Evolutionary conservation across 2,329 filamentous ascomycete species (phyloP), one percentile per base, ranked within the genome.

Genomic region (Nemania bipapillata): DNA sequence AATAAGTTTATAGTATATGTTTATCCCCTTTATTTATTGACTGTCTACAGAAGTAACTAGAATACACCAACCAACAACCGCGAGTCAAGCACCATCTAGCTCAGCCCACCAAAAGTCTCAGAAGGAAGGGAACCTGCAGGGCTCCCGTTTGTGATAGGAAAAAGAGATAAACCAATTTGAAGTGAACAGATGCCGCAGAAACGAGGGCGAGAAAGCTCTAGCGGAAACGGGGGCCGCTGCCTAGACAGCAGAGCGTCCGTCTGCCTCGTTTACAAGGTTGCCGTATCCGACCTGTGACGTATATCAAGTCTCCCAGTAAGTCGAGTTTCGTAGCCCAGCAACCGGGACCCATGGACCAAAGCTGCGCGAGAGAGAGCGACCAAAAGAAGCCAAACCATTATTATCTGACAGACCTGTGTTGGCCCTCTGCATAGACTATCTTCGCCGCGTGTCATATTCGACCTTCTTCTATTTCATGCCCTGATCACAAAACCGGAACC

Each of bases 111-210:
- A 17, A 52, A 40, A 26, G 52, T 57, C 52, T 57, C 20, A 12
- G 42, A 47, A 20, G n/a, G 24, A 28, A 57, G 56, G 61, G 52
- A 56, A 55, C n/a, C 17, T 61, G 62, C 66, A 68, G 52, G n/a
- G 17, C 53, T 35, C 32, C 32, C 32, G 56, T 66, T 53, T 63
- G 42, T 32, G 2, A 47, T 24, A 3, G 9, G 17, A 47, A 45
- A 30, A 6, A n/a, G 24, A 59, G 9, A 47, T n/a, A 30, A 17
- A n/a, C n/a, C n/a, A n/a, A n/a, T n/a, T n/a, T n/a, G 53, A 40
- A 49, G 42, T 40, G 17, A 61, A 57, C 15, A 35, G 40, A 30
- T 53, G 24, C 50, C 30, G 9, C n/a, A 0, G 57, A 53, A 47
- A 63, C 24, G 20, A 50, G 47, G 52, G 49, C 17, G 45, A 35